Evolutionary conservation across 169 alveolate species (phyloP), one percentile per base, ranked within the genome.

Genomic region (Eimeria necatrix): DNA sequence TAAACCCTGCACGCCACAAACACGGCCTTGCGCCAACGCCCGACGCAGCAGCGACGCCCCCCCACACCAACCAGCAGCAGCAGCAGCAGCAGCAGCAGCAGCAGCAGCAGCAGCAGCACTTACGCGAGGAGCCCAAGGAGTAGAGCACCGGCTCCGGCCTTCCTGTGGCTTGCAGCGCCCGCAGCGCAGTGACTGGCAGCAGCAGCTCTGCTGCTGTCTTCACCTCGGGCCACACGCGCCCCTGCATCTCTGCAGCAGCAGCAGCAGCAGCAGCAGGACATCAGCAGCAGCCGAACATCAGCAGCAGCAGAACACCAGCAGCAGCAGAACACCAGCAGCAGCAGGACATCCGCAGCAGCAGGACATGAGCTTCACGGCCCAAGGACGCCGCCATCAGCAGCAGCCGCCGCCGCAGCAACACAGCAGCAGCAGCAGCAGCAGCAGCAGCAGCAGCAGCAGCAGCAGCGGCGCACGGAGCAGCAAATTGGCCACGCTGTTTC

Each of bases 171-270:
- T 84, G 92, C 60, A 84, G 48, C n/a, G 60, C 59, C 14, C 26
- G 74, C 56, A 84, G 18, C n/a, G 92, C 80, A 56, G 64, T 51
- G 46, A 26, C 48, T 2, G 92, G 78, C 46, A 59, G 49, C 18
- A 60, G 49, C 53, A 84, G 20, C 16, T 84, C 92, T 53, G 24
- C 92, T 4, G 61, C 78, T 10, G 60, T 78, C 48, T 59, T 84
- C 46, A 84, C 92, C 60, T 84, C 92, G 14, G 60, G 78, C 92
- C 92, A 84, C 18, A 84, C 78, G 26, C 80, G 24, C 49, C 92
- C 80, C 46, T 84, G 26, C 80, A 84, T 6, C 61, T 84, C 92
- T 84, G 49, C 60, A 6, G 32, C 64, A 56, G 14, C 64, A 14
- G 20, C 8, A 56, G 14, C 64, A 56, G 14, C 64, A 9, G 64